A percentile compares a stretch with the other conserved stretches of the same genome.
Evolutionary conservation across 176 grass and related monocot species (phyloP).

Genomic region (Coix lacrymajobi): DNA sequence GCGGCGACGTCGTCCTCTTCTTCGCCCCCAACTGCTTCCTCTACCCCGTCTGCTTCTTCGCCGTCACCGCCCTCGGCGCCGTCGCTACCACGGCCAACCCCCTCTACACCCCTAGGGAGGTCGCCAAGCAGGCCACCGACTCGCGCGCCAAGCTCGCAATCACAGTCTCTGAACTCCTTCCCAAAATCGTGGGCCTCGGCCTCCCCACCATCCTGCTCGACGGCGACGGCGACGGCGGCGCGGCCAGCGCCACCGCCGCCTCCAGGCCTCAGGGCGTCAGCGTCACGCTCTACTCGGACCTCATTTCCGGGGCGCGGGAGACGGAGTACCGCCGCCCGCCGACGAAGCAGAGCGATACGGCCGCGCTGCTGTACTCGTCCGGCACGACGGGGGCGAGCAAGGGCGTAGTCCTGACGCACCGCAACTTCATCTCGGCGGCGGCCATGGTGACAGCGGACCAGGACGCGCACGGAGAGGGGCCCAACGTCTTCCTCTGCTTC

Average conservation of each 20-base stretch:
- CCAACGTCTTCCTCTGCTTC: constrained; percentile 88
- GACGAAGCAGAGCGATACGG: constrained; percentile 53
- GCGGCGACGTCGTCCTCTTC: constrained; percentile 62
- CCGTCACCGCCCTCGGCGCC: constrained; percentile 57
- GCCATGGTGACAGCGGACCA: constrained; percentile 64
- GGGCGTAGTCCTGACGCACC: constrained; percentile 84
- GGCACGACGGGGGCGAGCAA: constrained; percentile 94
- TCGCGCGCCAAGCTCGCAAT: constrained; percentile 43
- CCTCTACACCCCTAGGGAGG: constrained; percentile 60
- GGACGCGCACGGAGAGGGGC: constrained; percentile 50
- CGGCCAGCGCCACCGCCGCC: neutral
- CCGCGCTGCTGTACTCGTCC: constrained; percentile 83
- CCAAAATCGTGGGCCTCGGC: constrained; percentile 35
- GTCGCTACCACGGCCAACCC: constrained; percentile 79
- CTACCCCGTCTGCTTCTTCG: constrained; percentile 78
- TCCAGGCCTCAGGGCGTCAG: neutral
- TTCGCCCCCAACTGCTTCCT: constrained; percentile 73
- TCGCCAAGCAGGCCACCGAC: constrained; percentile 72
- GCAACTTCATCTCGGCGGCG: constrained; percentile 68
- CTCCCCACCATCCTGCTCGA: constrained; percentile 72
- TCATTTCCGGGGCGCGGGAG: constrained; percentile 34
- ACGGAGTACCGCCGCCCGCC: constrained; percentile 40
- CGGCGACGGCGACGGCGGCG: constrained; percentile 27
- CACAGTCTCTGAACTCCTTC: constrained; percentile 55
- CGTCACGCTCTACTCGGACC: constrained; percentile 53